Evolutionary conservation across 2,329 filamentous ascomycete genomes (phyloP).

Genomic region (Helotiales sp.): DNA sequence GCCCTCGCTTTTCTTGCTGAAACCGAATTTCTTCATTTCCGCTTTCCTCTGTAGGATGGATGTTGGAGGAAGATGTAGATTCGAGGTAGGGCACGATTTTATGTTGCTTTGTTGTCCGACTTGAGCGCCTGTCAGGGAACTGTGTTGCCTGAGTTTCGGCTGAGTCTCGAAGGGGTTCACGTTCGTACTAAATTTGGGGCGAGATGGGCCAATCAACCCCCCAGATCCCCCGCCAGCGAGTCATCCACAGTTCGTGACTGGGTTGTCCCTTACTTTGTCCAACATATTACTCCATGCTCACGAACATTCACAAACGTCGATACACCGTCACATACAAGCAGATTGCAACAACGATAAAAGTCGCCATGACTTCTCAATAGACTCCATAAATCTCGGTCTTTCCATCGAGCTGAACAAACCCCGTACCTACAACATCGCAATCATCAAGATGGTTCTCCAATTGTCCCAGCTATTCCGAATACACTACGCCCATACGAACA

Average conservation of each 20-base stretch:
- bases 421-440: constrained; percentile 1
- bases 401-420: not conserved
- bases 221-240: not conserved
- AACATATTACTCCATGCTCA: not conserved
- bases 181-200: not conserved
- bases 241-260: not conserved
- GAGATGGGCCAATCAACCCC: not conserved
- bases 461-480: constrained; percentile 39
- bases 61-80: not conserved
- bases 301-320: not conserved
- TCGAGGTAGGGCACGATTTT: not conserved
- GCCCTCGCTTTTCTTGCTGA: constrained; percentile 54
- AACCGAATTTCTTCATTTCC: constrained; percentile 60
- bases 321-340: not conserved
- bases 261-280: not conserved
- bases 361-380: constrained; percentile 13
- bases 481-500: constrained; percentile 51
- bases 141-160: not conserved
- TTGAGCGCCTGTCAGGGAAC: not conserved
- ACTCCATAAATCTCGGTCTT: constrained; percentile 1
- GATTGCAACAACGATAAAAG: not conserved
- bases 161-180: not conserved
- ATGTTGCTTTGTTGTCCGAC: not conserved
- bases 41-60: not conserved
- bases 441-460: constrained; percentile 50